Percentiles rank a stretch among this genome's conserved stretches.
phyloP scores from a whole-genome alignment of 495 filamentous ascomycete genomes.

The Clavariopsis aquatica region DNA sequence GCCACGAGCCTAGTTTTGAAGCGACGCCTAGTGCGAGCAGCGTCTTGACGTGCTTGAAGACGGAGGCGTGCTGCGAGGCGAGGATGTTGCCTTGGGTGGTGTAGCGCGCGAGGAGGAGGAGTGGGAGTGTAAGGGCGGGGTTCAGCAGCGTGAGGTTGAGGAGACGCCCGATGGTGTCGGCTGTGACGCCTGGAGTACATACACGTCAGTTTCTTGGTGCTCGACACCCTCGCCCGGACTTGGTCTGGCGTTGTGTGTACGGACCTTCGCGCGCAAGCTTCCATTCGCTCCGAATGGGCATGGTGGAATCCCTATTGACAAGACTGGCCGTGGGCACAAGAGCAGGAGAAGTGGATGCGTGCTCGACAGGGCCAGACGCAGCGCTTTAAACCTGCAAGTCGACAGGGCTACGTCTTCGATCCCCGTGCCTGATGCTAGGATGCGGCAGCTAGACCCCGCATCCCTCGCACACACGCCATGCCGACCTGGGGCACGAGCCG shows the following conservation, averaged over 20 bases:
- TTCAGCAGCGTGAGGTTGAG: constrained; percentile 60
- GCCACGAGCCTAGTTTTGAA: constrained; percentile 50
- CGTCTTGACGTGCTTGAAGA: constrained; percentile 44
- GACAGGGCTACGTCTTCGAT: not conserved
- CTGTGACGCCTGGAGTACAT: constrained; percentile 59
- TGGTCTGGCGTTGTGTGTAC: no score
- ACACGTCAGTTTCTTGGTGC: no score
- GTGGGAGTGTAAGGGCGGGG: constrained; percentile 60
- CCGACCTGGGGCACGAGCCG: no score
- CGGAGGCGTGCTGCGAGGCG: constrained; percentile 51
- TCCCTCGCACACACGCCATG: not conserved
- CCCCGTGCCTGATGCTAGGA: not conserved
- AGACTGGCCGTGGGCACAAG: not conserved
- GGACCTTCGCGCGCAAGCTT: constrained; percentile 40
- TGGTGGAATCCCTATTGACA: not conserved
- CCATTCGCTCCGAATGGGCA: constrained; percentile 40
- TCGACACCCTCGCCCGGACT: no score
- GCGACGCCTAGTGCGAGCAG: constrained; percentile 19
- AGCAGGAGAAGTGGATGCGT: not conserved
- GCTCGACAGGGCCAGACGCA: not conserved
- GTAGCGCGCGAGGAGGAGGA: constrained; percentile 60
- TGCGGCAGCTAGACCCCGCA: not conserved
- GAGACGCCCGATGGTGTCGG: constrained; percentile 57
- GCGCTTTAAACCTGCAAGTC: not conserved
- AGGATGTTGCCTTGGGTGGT: constrained; percentile 58